Base-by-base conservation (phyloP, 2,329 filamentous ascomycete genomes). In the Nemania serpens region DNA sequence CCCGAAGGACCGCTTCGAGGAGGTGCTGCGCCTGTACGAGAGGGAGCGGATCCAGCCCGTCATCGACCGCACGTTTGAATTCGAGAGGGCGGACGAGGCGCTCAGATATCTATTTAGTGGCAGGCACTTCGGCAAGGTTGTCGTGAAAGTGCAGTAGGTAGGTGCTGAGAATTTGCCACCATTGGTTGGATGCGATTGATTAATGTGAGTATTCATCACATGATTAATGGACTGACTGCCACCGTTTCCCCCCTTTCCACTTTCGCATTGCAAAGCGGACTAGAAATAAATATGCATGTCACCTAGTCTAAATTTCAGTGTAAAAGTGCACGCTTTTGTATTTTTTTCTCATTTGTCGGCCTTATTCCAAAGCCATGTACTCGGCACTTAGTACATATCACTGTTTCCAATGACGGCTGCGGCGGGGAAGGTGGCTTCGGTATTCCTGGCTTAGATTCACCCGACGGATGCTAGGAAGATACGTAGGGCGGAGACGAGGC, bases 61-160 rank as follows among this genome's bases (percentile, higher is more conserved):
- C 0, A 75, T 85, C 41, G 77, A 81, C 66, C 75, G 71, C 65
- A 75, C 78, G 3, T 84, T 84, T 66, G 68, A 52, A 18, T 80
- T 85, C 66, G 77, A 74, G 4, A 71, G 83, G 69, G 77, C 76
- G 13, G 75, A 73, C 53, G 76, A 82, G 66, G 84, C 84, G 5
- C 78, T 85, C 63, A 71, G 80, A 63, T 84, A 84, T 66, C 74
- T 86, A 70, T 80, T 73, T 67, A 77, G 75, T 41, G 81, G 83
- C 37, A 79, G 77, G 64, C 83, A 86, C 66, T 84, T 87, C 69
- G 84, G 84, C 22, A 87, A 87, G 73, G 76, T 87, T 33, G 77
- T 82, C 9, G 75, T 87, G 57, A 80, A 70, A 65, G 75, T 79
- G 15, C 39, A 55, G 12, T 59, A 29, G 25, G 25, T 41, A 10